Evolutionary conservation across 2,329 filamentous ascomycete genomes (phyloP).

Genomic region (Sphaerulina musiva): DNA sequence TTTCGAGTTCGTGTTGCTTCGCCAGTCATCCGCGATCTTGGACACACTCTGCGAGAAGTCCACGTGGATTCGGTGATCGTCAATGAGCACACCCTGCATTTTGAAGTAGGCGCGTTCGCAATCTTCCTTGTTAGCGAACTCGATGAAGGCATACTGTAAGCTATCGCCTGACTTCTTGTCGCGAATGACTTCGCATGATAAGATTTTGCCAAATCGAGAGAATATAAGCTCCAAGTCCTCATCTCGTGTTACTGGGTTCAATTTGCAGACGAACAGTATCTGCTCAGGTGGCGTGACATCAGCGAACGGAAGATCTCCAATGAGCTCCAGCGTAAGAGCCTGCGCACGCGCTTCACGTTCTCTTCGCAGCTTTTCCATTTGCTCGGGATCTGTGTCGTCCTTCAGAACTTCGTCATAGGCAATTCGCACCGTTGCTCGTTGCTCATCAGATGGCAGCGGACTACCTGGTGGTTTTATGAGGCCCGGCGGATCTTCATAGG

Average conservation of each 20-base stretch:
- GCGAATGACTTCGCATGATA: slow-evolving; percentile 92
- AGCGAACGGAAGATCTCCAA: slow-evolving; percentile 92
- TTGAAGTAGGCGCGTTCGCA: slow-evolving; percentile 97
- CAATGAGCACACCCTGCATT: slow-evolving; percentile 95
- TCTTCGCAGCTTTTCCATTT: slow-evolving; percentile 69
- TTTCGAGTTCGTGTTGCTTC: slow-evolving; percentile 77
- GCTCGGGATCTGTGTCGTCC: slow-evolving; percentile 71
- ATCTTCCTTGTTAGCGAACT: slow-evolving; percentile 85
- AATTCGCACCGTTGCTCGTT: slow-evolving; percentile 86
- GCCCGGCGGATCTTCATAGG: slow-evolving; percentile 73
- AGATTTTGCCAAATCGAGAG: slow-evolving; percentile 87
- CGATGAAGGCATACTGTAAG: slow-evolving; percentile 94
- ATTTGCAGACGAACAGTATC: slow-evolving; percentile 94
- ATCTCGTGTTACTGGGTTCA: slow-evolving; percentile 93
- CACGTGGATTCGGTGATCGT: slow-evolving; percentile 94
- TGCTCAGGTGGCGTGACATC: slow-evolving; percentile 98
- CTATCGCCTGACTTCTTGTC: slow-evolving; percentile 92
- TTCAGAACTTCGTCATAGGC: slow-evolving; percentile 79
- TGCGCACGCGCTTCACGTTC: slow-evolving; percentile 90
- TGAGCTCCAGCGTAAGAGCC: slow-evolving; percentile 92
- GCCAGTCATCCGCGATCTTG: slow-evolving; percentile 83
- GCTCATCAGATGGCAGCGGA: slow-evolving; percentile 72
- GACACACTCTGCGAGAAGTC: slow-evolving; percentile 94
- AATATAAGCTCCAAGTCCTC: slow-evolving; percentile 95
- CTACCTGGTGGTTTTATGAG: slow-evolving; percentile 71